Base-by-base conservation (phyloP, 345 rosid genomes). In the Camelina neglecta region DNA sequence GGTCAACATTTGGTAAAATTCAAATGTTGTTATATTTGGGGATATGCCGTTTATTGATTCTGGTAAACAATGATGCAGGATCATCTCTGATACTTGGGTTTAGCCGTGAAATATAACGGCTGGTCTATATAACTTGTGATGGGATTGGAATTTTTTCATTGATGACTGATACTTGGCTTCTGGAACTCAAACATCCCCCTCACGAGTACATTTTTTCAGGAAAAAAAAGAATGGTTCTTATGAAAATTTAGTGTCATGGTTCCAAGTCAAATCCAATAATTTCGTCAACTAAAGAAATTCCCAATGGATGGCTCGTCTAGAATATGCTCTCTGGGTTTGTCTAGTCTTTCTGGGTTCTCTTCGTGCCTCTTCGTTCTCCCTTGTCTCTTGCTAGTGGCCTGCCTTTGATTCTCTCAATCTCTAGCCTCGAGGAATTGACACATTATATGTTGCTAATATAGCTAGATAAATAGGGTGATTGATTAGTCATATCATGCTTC, bases 21-120 rank as follows among this genome's bases (percentile, higher is more conserved):
- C 76, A 77, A 71, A 71, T 77, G 80, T 63, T 45, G 71, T 58
- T 70, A 70, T 71, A 56, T 64, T 47, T n/a, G 38, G 66, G 55
- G 67, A 48, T 77, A 29, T 67, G 3, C 60, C 20, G 7, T 60
- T 39, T 59, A 65, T 71, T 71, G 68, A 77, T 77, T 31, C 8
- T 65, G 72, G 23, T 77, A 70, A 67, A 71, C 64, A 74, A 74
- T 77, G 76, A 59, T 77, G 81, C 81, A 77, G 81, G 81, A 77
- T 65, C 16, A 6, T 58, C 56, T 57, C 56, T 57, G 75, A 71
- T 76, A 70, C 60, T 70, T 33, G 61, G 61, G 63, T 60, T 75
- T 69, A 75, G 50, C 75, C 58, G 47, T 53, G 75, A 69, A 47
- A 58, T n/a, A 44, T 61, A 69, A 9, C 12, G 57, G 63, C 75